phyloP scores from a whole-genome alignment of 495 filamentous ascomycete genomes.

The Podospora anserina region DNA sequence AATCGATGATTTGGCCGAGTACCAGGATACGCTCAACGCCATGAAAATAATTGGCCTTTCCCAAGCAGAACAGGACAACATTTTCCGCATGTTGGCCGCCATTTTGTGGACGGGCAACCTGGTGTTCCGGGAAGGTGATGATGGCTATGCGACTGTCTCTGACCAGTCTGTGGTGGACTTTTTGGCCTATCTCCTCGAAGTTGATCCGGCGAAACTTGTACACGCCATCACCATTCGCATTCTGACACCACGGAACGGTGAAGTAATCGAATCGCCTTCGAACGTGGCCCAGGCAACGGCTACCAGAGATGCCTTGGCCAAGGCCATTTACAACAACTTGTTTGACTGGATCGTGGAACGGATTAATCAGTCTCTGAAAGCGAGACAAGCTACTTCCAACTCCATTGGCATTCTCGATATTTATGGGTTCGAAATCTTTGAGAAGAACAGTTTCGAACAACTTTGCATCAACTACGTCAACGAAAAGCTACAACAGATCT shows the following conservation, averaged over 20 bases:
- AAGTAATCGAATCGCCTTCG: conserved; percentile 85
- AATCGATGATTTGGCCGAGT: conserved; percentile 90
- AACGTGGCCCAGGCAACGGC: conserved; percentile 88
- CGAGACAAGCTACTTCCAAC: conserved; percentile 69
- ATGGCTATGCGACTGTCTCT: conserved; percentile 76
- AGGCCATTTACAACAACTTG: conserved; percentile 94
- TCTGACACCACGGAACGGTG: conserved; percentile 82
- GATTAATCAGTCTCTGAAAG: conserved; percentile 84
- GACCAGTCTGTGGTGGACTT: conserved; percentile 93
- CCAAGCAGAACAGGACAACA: conserved; percentile 87
- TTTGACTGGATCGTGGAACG: conserved; percentile 98
- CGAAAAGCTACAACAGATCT: conserved; percentile 99
- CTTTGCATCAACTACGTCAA: conserved; percentile 99
- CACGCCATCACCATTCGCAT: conserved; percentile 87
- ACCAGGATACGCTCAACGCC: conserved; percentile 83
- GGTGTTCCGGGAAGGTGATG: conserved; percentile 80
- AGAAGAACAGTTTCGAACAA: conserved; percentile 98
- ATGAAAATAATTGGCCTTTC: conserved; percentile 92
- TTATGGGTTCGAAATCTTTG: conserved; percentile 99
- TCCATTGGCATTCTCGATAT: conserved; percentile 98
- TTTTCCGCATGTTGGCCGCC: conserved; percentile 93
- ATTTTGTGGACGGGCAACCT: conserved; percentile 96
- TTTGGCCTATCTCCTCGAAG: conserved; percentile 88
- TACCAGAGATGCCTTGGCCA: conserved; percentile 90
- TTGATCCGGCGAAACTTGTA: conserved; percentile 73